phyloP scores from a whole-genome alignment of 2,329 filamentous ascomycete species.

The Thelonectria olida region DNA sequence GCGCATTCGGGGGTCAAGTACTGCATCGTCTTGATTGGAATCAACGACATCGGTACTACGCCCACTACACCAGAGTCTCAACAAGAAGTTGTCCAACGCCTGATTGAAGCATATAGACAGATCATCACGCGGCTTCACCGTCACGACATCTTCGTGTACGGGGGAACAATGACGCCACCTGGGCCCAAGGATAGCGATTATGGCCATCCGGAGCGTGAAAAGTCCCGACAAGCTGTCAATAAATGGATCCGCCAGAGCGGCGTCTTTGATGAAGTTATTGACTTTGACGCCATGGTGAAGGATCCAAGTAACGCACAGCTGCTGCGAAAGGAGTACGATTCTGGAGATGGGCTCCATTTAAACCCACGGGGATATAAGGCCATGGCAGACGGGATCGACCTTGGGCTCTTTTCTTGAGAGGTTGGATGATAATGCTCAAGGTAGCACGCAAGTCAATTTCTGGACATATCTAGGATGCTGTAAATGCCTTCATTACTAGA shows the following conservation, averaged over 20 bases:
- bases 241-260: background rate
- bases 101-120: background rate
- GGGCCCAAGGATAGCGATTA: background rate
- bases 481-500: too few species aligned
- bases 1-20: background rate
- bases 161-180: background rate
- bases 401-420: too few species aligned
- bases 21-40: background rate
- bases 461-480: too few species aligned
- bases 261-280: background rate
- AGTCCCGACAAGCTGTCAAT: background rate
- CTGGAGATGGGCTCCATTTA: background rate
- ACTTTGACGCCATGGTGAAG: background rate
- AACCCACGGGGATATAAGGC: background rate
- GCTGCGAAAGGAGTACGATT: background rate
- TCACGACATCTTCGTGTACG: background rate
- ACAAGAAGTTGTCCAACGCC: background rate
- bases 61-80: background rate
- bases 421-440: too few species aligned
- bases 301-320: background rate
- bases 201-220: background rate
- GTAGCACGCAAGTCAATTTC: too few species aligned
- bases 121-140: background rate
- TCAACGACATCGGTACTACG: conserved; percentile 4
- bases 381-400: too few species aligned